Evolutionary conservation across 768 basidiomycete species (phyloP), one percentile per base, ranked within the genome.

Genomic region (Leccinum olivaceopallidum): DNA sequence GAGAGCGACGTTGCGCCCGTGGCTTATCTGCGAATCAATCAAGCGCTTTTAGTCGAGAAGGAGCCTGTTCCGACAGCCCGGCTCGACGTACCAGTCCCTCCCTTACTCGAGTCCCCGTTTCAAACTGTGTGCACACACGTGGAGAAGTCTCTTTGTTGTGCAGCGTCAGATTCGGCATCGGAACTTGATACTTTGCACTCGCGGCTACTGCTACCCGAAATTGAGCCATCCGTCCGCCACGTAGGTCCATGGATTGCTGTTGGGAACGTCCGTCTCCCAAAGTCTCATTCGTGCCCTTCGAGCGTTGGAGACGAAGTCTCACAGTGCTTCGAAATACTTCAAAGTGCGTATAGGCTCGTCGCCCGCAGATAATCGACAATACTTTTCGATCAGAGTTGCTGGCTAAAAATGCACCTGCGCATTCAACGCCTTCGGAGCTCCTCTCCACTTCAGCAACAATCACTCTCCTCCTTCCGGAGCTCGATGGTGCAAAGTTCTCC

Each of bases 1-100:
- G 88, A 90, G 74, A 90, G 80, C 60, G 89, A 87, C 69, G 89
- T 95, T 69, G 92, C 92, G 0, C 90, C 92, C 2, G 95, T 98
- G 37, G 96, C 97, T 14, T 98, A 90, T 75, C 77, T 98, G 18
- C 85, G 91, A 58, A 83, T 98, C 60, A 89, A 89, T 68, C 71
- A 77, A 7, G 94, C 92, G 0, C 70, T 74, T 4, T 76, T 98
- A 32, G 80, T 82, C 60, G 67, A 77, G 6, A 98, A 95, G 71
- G 48, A 60, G 7, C 62, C n/a, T 1, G 6, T 32, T 47, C 30
- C 53, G n/a, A 6, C 22, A 16, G 18, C 48, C 7, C 22, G 28
- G 4, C 56, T 65, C 16, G 57, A 71, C 20, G 55, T 81, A 8
- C 57, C 64, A 4, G 63, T 82, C 6, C 92, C 89, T 7, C 75